A percentile compares a stretch with the other conserved stretches of the same genome.
Conservation (phyloP, 441 rosid species). For the Pelargonium hybrid region DNA sequence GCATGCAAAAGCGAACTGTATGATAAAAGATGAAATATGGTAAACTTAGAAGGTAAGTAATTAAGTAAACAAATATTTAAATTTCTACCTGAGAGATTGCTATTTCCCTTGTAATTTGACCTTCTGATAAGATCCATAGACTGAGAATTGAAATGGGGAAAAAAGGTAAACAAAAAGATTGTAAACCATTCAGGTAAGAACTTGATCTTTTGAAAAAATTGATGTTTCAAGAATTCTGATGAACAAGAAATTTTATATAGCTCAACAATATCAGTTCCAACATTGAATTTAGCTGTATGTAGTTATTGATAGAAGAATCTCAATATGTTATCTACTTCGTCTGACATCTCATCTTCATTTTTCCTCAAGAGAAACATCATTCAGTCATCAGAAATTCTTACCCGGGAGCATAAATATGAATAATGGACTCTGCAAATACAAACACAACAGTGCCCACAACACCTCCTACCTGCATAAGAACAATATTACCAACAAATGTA, state of each 20-base stretch:
- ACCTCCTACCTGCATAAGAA: slow-evolving; percentile 5
- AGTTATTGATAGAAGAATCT: background rate
- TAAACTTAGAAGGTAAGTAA: background rate
- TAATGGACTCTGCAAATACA: slow-evolving; percentile 4
- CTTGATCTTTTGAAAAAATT: background rate
- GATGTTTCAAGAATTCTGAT: background rate
- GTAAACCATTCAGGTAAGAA: background rate
- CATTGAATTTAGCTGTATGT: background rate
- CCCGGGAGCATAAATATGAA: slow-evolving; percentile 4
- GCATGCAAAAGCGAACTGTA: background rate
- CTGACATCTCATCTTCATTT: background rate
- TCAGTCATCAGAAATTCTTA: background rate
- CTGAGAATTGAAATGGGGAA: background rate
- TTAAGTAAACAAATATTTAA: background rate
- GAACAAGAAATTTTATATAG: background rate
- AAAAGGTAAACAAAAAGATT: background rate
- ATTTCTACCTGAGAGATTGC: background rate
- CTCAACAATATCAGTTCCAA: background rate
- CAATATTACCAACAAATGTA: background rate
- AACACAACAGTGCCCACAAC: background rate
- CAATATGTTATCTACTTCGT: background rate
- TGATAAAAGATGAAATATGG: background rate
- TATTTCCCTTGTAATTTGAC: background rate
- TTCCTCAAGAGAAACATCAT: background rate
- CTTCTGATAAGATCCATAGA: slow-evolving; percentile 4